Percentiles rank a stretch among this genome's conserved stretches.
Evolutionary conservation across 352 stramenopile genomes (phyloP).

Genomic region (Phytophthora litchii): DNA sequence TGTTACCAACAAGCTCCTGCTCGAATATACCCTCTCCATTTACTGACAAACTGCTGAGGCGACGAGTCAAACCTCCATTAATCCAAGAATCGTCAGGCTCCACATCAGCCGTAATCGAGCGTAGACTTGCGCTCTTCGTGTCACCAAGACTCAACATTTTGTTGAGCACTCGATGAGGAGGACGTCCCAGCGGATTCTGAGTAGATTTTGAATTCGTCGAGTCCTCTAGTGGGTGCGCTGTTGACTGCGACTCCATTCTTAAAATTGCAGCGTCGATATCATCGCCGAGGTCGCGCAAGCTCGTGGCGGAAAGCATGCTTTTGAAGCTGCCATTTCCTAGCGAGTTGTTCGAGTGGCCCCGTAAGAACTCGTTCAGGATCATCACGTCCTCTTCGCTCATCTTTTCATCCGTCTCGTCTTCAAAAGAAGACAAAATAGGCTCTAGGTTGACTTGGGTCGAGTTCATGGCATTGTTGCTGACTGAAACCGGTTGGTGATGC

Average conservation of each 20-base stretch:
- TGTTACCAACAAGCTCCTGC: conserved; percentile 37
- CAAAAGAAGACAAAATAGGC: conserved; percentile 45
- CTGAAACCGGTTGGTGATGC: conserved; percentile 1
- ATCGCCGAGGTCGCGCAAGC: conserved; percentile 32
- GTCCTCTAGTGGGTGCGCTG: conserved; percentile 18
- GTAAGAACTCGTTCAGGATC: conserved; percentile 67
- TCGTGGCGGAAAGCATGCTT: conserved; percentile 44
- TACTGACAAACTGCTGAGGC: conserved; percentile 58
- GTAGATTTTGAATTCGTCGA: conserved; percentile 28
- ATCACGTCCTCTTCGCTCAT: conserved; percentile 67
- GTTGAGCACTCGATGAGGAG: conserved; percentile 35
- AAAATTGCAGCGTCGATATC: conserved; percentile 45
- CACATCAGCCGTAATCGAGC: conserved; percentile 53
- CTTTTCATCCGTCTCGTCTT: conserved; percentile 50
- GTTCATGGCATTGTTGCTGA: conserved; percentile 12
- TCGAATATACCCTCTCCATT: conserved; percentile 32
- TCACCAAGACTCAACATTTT: conserved; percentile 68
- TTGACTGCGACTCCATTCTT: conserved; percentile 35
- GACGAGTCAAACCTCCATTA: conserved; percentile 49
- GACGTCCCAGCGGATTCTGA: conserved; percentile 8
- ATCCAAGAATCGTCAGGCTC: conserved; percentile 60
- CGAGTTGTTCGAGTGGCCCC: conserved; percentile 54
- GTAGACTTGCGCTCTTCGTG: conserved; percentile 55
- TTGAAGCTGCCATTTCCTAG: conserved; percentile 44
- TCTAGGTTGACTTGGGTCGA: conserved; percentile 39